These are phyloP conservation scores for Elsinoe ampelina DNA, from an alignment of 2,329 filamentous ascomycete species.

Conservation along the genomic window DNA sequence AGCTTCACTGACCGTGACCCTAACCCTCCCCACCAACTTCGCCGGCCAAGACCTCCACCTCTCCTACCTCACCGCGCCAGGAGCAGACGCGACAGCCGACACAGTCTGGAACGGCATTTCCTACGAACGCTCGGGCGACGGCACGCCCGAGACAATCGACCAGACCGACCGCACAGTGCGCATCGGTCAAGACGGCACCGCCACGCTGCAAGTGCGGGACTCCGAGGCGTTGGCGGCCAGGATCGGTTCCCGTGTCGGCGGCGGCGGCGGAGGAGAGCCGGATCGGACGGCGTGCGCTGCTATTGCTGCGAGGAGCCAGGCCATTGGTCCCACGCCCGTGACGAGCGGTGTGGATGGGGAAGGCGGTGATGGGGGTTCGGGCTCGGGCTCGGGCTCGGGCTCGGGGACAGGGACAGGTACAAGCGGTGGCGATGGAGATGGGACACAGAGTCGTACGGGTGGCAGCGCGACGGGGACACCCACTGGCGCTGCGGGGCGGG, in stretches of 20 bases:
- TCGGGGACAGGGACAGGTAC: not conserved
- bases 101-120: constrained; percentile 42
- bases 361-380: not conserved
- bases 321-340: not conserved
- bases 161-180: constrained; percentile 26
- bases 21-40: constrained; percentile 32
- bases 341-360: not conserved
- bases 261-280: constrained; percentile 18
- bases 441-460: not conserved
- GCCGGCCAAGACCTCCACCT: constrained; percentile 37
- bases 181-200: constrained; percentile 28
- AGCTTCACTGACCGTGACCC: constrained; percentile 31
- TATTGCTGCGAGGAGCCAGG: constrained; percentile 4
- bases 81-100: constrained; percentile 34
- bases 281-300: constrained; percentile 7
- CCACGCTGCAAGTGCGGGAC: constrained; percentile 33
- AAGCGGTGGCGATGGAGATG: not conserved
- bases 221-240: constrained; percentile 40
- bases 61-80: constrained; percentile 39
- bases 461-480: not conserved
- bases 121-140: constrained; percentile 34
- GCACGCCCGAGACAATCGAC: constrained; percentile 30
- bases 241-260: constrained; percentile 32
- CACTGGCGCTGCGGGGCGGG: not conserved
- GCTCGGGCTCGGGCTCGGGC: not conserved